Base-by-base conservation (phyloP, 495 filamentous ascomycete species). In the Daldinia childiae region DNA sequence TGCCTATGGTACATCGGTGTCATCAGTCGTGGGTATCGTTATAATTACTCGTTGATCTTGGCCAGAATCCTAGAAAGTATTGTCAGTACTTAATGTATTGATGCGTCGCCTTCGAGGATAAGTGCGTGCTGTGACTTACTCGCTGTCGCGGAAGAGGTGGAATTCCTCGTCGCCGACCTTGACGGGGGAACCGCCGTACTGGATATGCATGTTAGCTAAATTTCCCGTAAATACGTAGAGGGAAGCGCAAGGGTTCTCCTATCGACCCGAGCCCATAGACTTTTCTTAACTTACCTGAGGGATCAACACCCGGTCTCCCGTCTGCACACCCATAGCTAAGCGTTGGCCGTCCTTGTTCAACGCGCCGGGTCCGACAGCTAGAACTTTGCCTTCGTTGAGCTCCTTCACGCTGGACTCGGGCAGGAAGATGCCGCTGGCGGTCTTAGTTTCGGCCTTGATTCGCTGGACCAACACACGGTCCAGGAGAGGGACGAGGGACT, bases 391-490 rank as follows among this genome's bases (percentile, higher is more conserved):
- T 87, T 98, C 95, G 82, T 97, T 97, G 81, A 98, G 88, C 80
- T 99, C 95, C 89, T 99, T 98, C 73, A 98, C 93, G 78, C 89
- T 92, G 79, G 89, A 93, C 86, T 99, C 96, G 66, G 95, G 95
- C 70, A 99, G 92, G 88, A 94, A 97, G 86, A 99, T 95, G 74
- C 95, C 95, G 74, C 89, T 88, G 71, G 95, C 93, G 32, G 95
- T 99, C 87, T 98, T 97, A 75, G 93, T 77, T 82, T 98, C 96
- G 77, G 95, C 91, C 84, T 98, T 98, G 86, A 98, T 85, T 82
- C 95, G 92, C 90, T 99, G 95, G 74, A 99, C 93, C 66, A 99
- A 89, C 73, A 99, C 93, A 79, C 95, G 95, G 90, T 99, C 95
- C 82, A 99, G 89, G 75, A 99, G 95, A 63, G 95, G 95, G 45